phyloP scores from a whole-genome alignment of 192 early-diverging fungal species.

The Glomus cerebriforme region DNA sequence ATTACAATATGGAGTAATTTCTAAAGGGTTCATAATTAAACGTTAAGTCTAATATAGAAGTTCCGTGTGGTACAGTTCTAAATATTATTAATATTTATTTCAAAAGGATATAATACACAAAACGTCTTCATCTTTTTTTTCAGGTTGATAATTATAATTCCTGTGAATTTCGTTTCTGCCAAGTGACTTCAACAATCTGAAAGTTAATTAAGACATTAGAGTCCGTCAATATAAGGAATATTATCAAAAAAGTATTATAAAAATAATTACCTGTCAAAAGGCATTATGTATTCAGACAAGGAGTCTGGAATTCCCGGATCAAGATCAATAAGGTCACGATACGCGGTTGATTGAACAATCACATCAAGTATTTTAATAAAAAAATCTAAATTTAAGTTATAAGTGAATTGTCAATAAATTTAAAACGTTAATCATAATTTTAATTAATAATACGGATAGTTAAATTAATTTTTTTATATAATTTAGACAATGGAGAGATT shows the following conservation, averaged over 20 bases:
- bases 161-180: background rate
- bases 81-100: background rate
- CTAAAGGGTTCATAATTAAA: slow-evolving; percentile 6
- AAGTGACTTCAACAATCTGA: background rate
- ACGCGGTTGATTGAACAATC: background rate
- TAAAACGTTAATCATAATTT: no score
- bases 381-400: background rate
- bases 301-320: background rate
- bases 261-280: background rate
- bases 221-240: background rate
- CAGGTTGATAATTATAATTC: background rate
- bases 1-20: background rate
- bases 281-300: background rate
- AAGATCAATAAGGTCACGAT: background rate
- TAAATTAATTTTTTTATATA: no score
- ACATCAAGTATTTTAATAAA: background rate
- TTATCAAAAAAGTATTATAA: background rate
- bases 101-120: slow-evolving; percentile 15
- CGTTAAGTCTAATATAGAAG: background rate
- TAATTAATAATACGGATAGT: no score
- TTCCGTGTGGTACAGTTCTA: background rate
- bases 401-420: background rate
- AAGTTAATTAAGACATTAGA: background rate
- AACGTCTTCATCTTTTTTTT: background rate
- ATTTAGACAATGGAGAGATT: background rate